Conservation (phyloP, 352 stramenopile genomes). For the Globisporangium acanthophoron region DNA sequence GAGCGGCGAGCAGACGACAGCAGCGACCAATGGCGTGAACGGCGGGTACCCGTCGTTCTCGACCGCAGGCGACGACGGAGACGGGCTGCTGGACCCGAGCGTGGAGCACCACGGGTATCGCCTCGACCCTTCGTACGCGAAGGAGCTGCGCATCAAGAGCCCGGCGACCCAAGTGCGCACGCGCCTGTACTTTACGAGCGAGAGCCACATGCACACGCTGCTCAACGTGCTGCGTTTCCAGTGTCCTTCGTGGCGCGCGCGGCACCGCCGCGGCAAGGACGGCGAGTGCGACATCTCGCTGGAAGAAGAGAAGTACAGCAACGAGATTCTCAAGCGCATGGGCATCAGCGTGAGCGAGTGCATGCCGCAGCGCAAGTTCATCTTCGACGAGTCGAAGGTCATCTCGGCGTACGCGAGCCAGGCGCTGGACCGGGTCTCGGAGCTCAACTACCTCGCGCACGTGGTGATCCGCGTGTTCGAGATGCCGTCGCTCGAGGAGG, state of each 20-base stretch:
- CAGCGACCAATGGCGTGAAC: conserved; percentile 28
- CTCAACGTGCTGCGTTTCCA: conserved; percentile 97
- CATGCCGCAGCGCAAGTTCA: conserved; percentile 76
- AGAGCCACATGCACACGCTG: conserved; percentile 98
- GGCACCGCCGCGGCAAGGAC: conserved; percentile 51
- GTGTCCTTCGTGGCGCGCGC: conserved; percentile 61
- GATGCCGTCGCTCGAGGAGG: conserved; percentile 81
- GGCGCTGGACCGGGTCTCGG: conserved; percentile 83
- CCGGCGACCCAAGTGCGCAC: conserved; percentile 89
- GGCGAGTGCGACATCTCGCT: conserved; percentile 70
- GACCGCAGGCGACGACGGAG: conserved; percentile 21
- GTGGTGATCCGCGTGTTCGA: conserved; percentile 99
- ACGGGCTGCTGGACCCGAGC: conserved; percentile 36
- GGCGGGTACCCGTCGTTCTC: conserved; percentile 21
- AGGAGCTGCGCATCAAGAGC: conserved; percentile 95
- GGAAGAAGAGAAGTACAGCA: conserved; percentile 81
- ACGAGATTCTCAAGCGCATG: conserved; percentile 82
- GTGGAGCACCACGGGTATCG: conserved; percentile 87
- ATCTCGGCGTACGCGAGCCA: conserved; percentile 64
- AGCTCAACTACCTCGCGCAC: conserved; percentile 98
- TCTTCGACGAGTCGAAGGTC: conserved; percentile 77
- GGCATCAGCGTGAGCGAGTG: conserved; percentile 77
- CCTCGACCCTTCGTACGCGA: conserved; percentile 78
- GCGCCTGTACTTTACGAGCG: conserved; percentile 99
- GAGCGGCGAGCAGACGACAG: conserved; percentile 24